Evolutionary conservation across 208 protist genomes (phyloP), one percentile per base, ranked within the genome.

Genomic region (Trypanosoma cruzi): DNA sequence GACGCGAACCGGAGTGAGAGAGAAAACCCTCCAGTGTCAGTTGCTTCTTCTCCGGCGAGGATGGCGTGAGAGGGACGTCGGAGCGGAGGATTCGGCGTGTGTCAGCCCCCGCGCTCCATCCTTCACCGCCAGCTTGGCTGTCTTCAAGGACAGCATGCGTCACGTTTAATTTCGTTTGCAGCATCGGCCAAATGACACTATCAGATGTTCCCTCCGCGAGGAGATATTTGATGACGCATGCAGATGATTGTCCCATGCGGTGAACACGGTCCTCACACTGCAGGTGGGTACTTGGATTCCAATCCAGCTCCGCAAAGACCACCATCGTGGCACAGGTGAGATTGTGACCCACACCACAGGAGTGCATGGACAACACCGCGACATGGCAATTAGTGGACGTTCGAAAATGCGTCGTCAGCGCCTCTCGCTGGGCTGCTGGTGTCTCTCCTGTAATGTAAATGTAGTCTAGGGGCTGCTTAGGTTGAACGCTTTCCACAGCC

Each of bases 201-300:
- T 98, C 94, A 0, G 88, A 83, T 2, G 94, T 98, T 65, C 90
- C 90, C 60, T 98, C 86, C 8, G 92, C 94, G 34, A 98, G 82
- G 14, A 98, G 80, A 77, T 98, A 99, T 60, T 96, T 88, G 68
- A 99, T 97, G 54, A 80, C 73, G 59, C 96, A 97, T 14, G 84
- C 54, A 42, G 94, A 84, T 11, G 68, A 50, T 69, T 98, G 96
- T 37, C 98, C 98, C 37, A 99, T 98, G 64, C 98, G 88, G 74
- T 99, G 98, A 8, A 97, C 92, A 28, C 98, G 82, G 75, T 99
- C 97, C 68, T 99, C 98, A 61, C 94, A 97, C 79, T 99, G 98
- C 6, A 97, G 73, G 34, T 99, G 86, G 8, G 92, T 93, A 44
- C 93, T 97, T n/a, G 96, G 97, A 68, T 97, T 98, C 98, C 98